These are phyloP conservation scores for Phytopythium chamaehyphon DNA, from an alignment of 352 stramenopile genomes.

Conservation along the genomic window DNA sequence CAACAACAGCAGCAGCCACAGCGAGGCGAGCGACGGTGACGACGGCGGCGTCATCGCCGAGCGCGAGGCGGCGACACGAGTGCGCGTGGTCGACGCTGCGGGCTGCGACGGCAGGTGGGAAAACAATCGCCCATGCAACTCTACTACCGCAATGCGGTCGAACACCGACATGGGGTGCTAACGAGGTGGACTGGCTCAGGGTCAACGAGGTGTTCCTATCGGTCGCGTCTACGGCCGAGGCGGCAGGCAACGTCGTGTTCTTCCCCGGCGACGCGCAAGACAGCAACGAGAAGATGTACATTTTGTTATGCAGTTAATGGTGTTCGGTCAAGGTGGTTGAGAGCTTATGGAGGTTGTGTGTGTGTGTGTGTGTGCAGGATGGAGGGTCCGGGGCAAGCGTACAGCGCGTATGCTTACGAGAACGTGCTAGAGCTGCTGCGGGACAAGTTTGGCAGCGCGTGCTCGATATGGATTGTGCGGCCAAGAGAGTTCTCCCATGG, in stretches of 20 bases:
- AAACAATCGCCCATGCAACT: not conserved
- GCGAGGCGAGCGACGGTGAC: not conserved
- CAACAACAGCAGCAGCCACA: not conserved
- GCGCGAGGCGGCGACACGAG: slow-evolving; percentile 10
- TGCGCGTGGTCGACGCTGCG: slow-evolving; percentile 18
- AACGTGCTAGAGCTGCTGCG: slow-evolving; percentile 31
- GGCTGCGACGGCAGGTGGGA: slow-evolving; percentile 28
- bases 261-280: slow-evolving; percentile 70
- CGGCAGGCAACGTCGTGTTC: slow-evolving; percentile 50
- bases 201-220: slow-evolving; percentile 53
- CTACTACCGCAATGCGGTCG: not conserved
- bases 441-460: slow-evolving; percentile 42
- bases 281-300: slow-evolving; percentile 44
- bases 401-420: slow-evolving; percentile 56
- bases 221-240: slow-evolving; percentile 12
- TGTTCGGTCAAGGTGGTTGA: not conserved
- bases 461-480: slow-evolving; percentile 59
- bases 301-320: no score
- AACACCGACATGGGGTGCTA: not conserved
- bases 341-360: not conserved
- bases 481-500: slow-evolving; percentile 36
- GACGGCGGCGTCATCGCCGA: slow-evolving; percentile 13
- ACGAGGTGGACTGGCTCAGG: slow-evolving; percentile 14
- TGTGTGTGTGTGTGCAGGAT: slow-evolving; percentile 15
- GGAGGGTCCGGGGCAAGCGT: slow-evolving; percentile 31